phyloP scores from a whole-genome alignment of 345 rosid species.

The Brassica napus region Da-Ae NC_063446.1:5861501-5862000 shows the following conservation, averaged over 20 bases:
- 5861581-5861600: constrained; percentile 17
- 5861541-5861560: constrained; percentile 19
- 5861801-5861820: constrained; percentile 17
- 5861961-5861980: constrained; percentile 82
- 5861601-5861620: constrained; percentile 1
- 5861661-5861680: constrained; percentile 9
- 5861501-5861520: constrained; percentile 21
- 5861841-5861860: constrained; percentile 22
- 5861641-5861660: constrained; percentile 5
- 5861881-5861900: constrained; percentile 20
- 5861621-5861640: constrained; percentile 17
- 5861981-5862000: constrained; percentile 83
- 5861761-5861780: neutral
- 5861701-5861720: constrained; percentile 4
- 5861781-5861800: neutral
- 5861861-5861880: constrained; percentile 25
- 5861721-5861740: neutral
- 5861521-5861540: constrained; percentile 12
- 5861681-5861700: constrained; percentile 9
- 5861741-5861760: neutral
- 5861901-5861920: constrained; percentile 74
- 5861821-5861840: constrained; percentile 19
- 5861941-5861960: constrained; percentile 89
- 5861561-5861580: constrained; percentile 16
- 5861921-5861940: constrained; percentile 85